These are phyloP conservation scores for Arabidopsis lyrata DNA, from an alignment of 441 rosid genomes.

Conservation along the genomic window DNA sequence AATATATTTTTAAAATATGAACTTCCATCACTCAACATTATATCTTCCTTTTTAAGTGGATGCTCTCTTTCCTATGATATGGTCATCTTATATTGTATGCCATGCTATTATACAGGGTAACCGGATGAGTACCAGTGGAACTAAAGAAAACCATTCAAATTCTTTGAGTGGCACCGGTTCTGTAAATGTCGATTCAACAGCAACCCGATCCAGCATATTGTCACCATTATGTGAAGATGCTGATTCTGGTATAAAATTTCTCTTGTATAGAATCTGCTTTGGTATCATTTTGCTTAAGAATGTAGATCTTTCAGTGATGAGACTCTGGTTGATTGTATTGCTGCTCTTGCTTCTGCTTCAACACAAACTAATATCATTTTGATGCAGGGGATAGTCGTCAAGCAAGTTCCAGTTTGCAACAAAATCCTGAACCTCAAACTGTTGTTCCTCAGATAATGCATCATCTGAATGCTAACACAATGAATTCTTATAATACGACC, in stretches of 20 bases:
- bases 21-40: background rate
- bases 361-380: slow-evolving; percentile 40
- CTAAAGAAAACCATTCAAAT: slow-evolving; percentile 56
- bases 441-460: slow-evolving; percentile 42
- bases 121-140: slow-evolving; percentile 57
- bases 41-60: slow-evolving; percentile 19
- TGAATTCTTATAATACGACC: slow-evolving; percentile 45
- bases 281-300: slow-evolving; percentile 16
- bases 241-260: slow-evolving; percentile 73
- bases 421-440: slow-evolving; percentile 48
- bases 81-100: slow-evolving; percentile 20
- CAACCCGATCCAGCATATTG: slow-evolving; percentile 81
- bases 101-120: slow-evolving; percentile 59
- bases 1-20: slow-evolving; percentile 16
- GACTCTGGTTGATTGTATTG: slow-evolving; percentile 19
- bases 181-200: slow-evolving; percentile 67
- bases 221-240: slow-evolving; percentile 82
- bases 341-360: slow-evolving; percentile 19
- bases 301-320: slow-evolving; percentile 2
- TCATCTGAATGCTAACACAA: slow-evolving; percentile 46
- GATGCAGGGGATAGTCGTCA: slow-evolving; percentile 77
- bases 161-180: slow-evolving; percentile 60
- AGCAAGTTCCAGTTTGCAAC: slow-evolving; percentile 51
- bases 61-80: slow-evolving; percentile 18
- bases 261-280: slow-evolving; percentile 13